Evolutionary conservation across 208 protist genomes (phyloP).

Genomic region (Tritrichomonas musculus): DNA sequence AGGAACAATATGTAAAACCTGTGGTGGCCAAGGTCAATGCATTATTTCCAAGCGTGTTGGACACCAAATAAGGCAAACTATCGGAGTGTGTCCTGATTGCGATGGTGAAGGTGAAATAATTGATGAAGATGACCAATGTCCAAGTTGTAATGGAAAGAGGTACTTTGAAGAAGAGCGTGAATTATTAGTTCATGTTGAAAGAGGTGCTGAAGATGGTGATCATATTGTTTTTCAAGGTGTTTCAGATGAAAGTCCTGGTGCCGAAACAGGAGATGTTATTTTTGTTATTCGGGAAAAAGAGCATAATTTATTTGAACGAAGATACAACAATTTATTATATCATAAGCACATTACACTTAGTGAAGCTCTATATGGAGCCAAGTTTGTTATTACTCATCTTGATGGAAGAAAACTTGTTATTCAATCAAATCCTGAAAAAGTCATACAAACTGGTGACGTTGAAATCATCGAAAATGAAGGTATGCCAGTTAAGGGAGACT

Average conservation of each 20-base stretch:
- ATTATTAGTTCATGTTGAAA: not conserved
- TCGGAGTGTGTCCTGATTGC: not conserved
- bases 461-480: not conserved
- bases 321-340: not conserved
- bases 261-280: conserved; percentile 27
- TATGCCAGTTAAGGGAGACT: not conserved
- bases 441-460: not conserved
- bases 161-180: not conserved
- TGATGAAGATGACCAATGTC: not conserved
- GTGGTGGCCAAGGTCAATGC: not conserved
- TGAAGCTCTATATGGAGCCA: not conserved
- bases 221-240: not conserved
- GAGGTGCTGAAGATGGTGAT: not conserved
- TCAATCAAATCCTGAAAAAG: not conserved
- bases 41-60: not conserved
- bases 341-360: not conserved
- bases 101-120: not conserved
- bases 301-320: not conserved
- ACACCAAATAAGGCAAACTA: not conserved
- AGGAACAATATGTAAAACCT: not conserved
- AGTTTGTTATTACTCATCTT: conserved; percentile 27
- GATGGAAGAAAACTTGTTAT: conserved; percentile 24
- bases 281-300: not conserved
- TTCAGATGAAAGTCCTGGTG: not conserved
- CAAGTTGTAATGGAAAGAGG: not conserved